Evolutionary conservation across 2,329 filamentous ascomycete species (phyloP).

Genomic region (Bipolaris victoriae): DNA sequence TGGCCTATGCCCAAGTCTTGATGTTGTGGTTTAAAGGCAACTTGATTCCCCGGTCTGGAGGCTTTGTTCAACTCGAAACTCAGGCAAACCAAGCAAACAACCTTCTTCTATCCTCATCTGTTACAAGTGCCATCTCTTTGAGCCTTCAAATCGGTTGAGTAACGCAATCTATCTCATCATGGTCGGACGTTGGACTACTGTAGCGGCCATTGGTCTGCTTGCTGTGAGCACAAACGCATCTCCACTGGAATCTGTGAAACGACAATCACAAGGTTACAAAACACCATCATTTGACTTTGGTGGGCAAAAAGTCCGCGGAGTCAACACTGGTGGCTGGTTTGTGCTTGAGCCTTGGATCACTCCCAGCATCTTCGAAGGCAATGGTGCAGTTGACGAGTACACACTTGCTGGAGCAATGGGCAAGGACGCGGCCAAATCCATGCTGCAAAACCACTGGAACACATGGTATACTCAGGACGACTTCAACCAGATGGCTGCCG

Average conservation of each 20-base stretch:
- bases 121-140: conserved; percentile 17
- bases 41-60: conserved; percentile 13
- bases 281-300: conserved; percentile 60
- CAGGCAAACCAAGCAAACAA: conserved; percentile 1
- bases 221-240: conserved; percentile 39
- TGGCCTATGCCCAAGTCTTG: background rate
- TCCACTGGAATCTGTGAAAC: conserved; percentile 36
- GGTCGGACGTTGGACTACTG: conserved; percentile 34
- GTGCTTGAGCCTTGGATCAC: conserved; percentile 70
- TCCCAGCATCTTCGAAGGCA: conserved; percentile 64
- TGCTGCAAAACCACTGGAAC: conserved; percentile 64
- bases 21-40: conserved; percentile 6
- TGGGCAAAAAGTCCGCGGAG: conserved; percentile 63
- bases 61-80: conserved; percentile 11
- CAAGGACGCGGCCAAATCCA: conserved; percentile 54
- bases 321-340: conserved; percentile 70
- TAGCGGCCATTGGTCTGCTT: conserved; percentile 39
- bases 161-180: conserved; percentile 25
- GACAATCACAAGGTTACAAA: conserved; percentile 4
- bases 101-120: conserved; percentile 1
- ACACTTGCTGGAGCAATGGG: conserved; percentile 59
- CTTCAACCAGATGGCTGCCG: conserved; percentile 61
- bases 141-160: conserved; percentile 14
- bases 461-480: conserved; percentile 63
- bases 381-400: conserved; percentile 64